Evolutionary conservation across 2,329 filamentous ascomycete species (phyloP).

Genomic region (Didymella pomorum): DNA sequence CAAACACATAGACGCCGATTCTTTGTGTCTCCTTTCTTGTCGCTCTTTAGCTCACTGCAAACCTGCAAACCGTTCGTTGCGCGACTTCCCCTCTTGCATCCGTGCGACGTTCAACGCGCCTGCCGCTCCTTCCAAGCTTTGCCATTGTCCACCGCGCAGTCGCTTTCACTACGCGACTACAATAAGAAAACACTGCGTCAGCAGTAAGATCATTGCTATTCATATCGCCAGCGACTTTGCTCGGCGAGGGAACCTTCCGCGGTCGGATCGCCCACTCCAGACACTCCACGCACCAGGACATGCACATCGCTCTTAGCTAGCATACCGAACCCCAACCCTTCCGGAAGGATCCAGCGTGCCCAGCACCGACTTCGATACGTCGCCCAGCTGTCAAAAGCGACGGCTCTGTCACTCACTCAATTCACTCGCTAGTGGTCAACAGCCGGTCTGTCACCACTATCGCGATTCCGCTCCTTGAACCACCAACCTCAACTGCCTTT

Average conservation of each 20-base stretch:
- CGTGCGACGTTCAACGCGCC: constrained; percentile 31
- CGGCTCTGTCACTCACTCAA: constrained; percentile 40
- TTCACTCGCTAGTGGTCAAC: constrained; percentile 45
- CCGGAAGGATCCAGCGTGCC: constrained; percentile 18
- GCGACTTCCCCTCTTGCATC: constrained; percentile 24
- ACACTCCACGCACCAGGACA: constrained; percentile 44
- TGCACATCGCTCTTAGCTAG: constrained; percentile 40
- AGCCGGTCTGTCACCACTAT: constrained; percentile 51
- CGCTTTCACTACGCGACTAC: constrained; percentile 29
- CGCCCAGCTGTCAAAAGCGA: constrained; percentile 29
- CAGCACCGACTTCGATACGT: constrained; percentile 28
- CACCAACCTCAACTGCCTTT: constrained; percentile 8
- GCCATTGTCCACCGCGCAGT: constrained; percentile 20
- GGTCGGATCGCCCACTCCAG: constrained; percentile 39
- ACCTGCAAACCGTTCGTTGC: constrained; percentile 12
- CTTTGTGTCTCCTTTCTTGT: constrained; percentile 31
- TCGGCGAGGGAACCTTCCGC: constrained; percentile 31
- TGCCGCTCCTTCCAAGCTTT: constrained; percentile 31
- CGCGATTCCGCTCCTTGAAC: constrained; percentile 25
- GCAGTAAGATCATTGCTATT: constrained; percentile 18
- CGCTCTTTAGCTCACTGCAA: constrained; percentile 27
- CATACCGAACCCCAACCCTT: constrained; percentile 23
- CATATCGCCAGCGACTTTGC: constrained; percentile 27
- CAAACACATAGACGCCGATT: constrained; percentile 41
- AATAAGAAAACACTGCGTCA: constrained; percentile 20